These are phyloP conservation scores for Cyberlindnera lachancei DNA, from an alignment of 805 yeast species.

Conservation along the genomic window DNA sequence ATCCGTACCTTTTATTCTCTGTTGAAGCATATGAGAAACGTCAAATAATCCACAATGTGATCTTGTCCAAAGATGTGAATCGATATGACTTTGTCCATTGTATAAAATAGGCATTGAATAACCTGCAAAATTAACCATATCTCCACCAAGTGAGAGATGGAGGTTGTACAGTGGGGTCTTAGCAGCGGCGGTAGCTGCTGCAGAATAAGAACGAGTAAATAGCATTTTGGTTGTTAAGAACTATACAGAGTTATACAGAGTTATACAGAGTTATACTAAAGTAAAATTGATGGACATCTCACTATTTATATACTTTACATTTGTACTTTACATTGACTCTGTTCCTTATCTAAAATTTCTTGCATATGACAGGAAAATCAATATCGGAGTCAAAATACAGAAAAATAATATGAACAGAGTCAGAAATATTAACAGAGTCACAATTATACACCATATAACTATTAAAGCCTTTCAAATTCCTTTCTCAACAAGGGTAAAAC, in stretches of 20 bases:
- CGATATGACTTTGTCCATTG: constrained; percentile 77
- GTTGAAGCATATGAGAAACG: constrained; percentile 97
- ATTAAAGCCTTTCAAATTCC: constrained; percentile 17
- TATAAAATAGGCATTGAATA: constrained; percentile 91
- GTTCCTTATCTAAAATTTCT: no score
- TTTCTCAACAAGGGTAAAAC: constrained; percentile 55
- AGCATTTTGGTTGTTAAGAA: constrained; percentile 6
- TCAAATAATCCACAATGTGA: constrained; percentile 84
- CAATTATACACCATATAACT: no score
- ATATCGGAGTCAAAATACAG: constrained; percentile 5
- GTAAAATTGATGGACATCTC: no score
- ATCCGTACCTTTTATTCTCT: constrained; percentile 61
- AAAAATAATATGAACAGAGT: no score
- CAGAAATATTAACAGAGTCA: no score
- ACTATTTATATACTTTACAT: no score
- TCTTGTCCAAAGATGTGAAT: constrained; percentile 94
- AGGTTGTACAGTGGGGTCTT: constrained; percentile 78
- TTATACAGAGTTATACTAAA: no score
- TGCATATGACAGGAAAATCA: no score
- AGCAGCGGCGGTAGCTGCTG: constrained; percentile 14
- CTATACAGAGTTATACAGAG: no score
- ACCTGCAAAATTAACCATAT: constrained; percentile 96
- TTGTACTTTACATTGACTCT: no score
- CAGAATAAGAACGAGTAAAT: constrained; percentile 20
- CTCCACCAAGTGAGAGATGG: constrained; percentile 74